Evolutionary conservation across 805 yeast genomes (phyloP).

Genomic region (Yarrowia bubula): DNA sequence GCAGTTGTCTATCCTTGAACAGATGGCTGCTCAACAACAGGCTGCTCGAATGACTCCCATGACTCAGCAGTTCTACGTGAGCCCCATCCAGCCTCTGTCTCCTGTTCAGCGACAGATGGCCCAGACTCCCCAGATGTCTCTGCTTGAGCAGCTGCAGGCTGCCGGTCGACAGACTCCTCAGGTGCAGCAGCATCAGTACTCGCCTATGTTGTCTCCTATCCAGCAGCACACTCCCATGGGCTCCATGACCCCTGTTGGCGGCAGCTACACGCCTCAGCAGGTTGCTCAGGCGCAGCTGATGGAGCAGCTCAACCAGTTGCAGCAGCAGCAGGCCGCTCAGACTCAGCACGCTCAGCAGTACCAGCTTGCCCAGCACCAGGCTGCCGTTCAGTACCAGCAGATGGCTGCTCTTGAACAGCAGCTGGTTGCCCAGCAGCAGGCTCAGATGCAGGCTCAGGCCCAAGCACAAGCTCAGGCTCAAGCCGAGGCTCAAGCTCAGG

Average conservation of each 20-base stretch:
- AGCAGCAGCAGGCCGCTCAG: slow-evolving; percentile 10
- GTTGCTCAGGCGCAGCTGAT: slow-evolving; percentile 3
- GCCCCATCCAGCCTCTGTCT: slow-evolving; percentile 17
- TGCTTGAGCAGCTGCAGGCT: slow-evolving; percentile 7
- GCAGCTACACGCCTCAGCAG: slow-evolving; percentile 13
- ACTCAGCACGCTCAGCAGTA: not conserved
- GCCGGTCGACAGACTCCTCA: slow-evolving; percentile 9
- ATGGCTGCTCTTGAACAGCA: slow-evolving; percentile 10
- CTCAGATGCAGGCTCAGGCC: not conserved
- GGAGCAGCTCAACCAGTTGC: slow-evolving; percentile 15
- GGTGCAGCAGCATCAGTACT: slow-evolving; percentile 1
- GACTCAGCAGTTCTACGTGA: slow-evolving; percentile 9
- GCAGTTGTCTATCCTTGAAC: not conserved
- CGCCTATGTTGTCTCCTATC: slow-evolving; percentile 1
- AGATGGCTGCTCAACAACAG: slow-evolving; percentile 16
- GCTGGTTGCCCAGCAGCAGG: slow-evolving; percentile 12
- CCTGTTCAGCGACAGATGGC: slow-evolving; percentile 23
- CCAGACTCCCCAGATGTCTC: slow-evolving; percentile 13
- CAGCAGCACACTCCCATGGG: slow-evolving; percentile 15
- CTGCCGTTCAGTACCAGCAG: slow-evolving; percentile 10
- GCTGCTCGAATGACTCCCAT: slow-evolving; percentile 17
- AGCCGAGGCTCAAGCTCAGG: not conserved
- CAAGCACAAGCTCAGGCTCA: not conserved
- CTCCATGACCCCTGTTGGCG: slow-evolving; percentile 4
- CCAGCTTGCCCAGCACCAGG: slow-evolving; percentile 10